phyloP scores from a whole-genome alignment of 371 early-diverging fungal species.

The Mortierella polycephala region DNA sequence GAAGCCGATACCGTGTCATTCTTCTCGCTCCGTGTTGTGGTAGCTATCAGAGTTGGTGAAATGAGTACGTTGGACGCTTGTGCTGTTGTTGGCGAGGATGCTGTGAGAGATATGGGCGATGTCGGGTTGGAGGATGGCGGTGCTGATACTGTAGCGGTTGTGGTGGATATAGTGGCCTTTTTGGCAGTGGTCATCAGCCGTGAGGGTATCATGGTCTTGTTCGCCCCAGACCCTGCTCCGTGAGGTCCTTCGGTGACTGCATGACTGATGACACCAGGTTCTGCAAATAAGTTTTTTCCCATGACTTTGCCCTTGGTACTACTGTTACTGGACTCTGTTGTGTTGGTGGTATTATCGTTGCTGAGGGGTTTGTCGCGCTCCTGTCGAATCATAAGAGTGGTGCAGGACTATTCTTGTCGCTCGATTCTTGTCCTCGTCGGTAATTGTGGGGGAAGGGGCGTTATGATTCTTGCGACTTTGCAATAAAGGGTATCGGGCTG shows the following conservation, averaged over 20 bases:
- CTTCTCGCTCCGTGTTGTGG: neutral
- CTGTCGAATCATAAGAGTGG: too few species aligned
- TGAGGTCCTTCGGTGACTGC: neutral
- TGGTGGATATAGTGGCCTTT: conserved; percentile 12
- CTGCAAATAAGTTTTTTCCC: neutral
- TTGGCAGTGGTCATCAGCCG: conserved; percentile 12
- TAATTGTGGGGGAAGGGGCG: too few species aligned
- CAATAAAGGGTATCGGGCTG: too few species aligned
- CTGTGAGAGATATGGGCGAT: conserved; percentile 12
- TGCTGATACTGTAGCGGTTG: conserved; percentile 2
- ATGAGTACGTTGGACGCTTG: neutral
- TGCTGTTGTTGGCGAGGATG: conserved; percentile 20
- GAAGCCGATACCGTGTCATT: neutral
- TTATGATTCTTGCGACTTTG: too few species aligned
- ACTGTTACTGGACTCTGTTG: neutral
- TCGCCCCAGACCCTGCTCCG: neutral
- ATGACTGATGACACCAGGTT: neutral
- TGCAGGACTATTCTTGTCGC: too few species aligned
- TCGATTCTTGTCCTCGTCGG: too few species aligned
- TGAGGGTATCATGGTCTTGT: neutral
- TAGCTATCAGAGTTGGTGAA: conserved; percentile 5
- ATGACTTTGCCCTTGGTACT: neutral
- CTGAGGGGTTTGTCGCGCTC: neutral
- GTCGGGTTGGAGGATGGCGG: conserved; percentile 1
- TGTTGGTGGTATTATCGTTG: neutral